Conservation (phyloP, 2,329 filamentous ascomycete species). For the Penicillium sp. region DNA sequence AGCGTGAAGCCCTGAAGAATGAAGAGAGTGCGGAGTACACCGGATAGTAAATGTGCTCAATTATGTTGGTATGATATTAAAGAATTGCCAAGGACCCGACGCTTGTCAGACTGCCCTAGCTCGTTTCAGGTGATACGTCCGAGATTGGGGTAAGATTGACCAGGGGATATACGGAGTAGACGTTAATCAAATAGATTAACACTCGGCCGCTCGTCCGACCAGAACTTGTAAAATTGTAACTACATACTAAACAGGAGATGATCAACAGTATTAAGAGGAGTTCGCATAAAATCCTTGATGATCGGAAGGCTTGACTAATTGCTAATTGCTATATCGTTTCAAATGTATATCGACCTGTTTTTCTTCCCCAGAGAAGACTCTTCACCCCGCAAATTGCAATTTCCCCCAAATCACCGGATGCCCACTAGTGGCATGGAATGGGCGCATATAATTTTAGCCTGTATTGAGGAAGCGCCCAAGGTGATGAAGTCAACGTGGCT, state of each 20-base stretch:
- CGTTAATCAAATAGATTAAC: not conserved
- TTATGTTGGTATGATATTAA: too few species aligned
- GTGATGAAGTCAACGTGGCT: slow-evolving; percentile 2
- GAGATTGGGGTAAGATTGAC: not conserved
- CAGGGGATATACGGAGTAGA: not conserved
- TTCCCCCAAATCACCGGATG: not conserved
- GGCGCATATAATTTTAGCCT: not conserved
- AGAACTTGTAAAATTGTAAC: not conserved
- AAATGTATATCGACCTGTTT: not conserved
- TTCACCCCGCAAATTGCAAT: not conserved
- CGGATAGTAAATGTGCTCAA: not conserved
- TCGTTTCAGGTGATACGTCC: not conserved
- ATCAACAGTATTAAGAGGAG: not conserved
- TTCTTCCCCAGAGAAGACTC: not conserved
- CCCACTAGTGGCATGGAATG: not conserved
- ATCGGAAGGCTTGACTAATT: not conserved
- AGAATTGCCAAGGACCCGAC: not conserved
- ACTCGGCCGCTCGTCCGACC: not conserved
- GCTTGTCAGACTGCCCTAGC: not conserved
- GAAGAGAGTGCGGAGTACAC: not conserved
- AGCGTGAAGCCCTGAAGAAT: not conserved
- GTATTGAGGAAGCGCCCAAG: not conserved
- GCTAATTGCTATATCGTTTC: not conserved
- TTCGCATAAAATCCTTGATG: not conserved
- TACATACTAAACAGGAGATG: not conserved